A percentile compares a stretch with the other conserved stretches of the same genome.
Conservation (phyloP, 495 filamentous ascomycete species). For the Trichoderma erinaceum region DNA sequence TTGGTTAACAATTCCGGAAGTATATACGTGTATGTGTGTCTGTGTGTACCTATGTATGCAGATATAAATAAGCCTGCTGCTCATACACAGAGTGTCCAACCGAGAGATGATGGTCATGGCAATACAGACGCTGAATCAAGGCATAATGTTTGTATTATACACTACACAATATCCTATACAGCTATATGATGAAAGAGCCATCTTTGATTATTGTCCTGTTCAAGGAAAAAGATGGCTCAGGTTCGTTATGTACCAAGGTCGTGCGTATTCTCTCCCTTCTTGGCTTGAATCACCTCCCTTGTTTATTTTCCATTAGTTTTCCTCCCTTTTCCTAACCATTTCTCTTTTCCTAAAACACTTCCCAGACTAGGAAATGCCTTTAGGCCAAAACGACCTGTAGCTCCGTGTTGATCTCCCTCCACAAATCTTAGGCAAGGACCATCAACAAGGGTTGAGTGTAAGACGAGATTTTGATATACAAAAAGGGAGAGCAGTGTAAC, state of each 20-base stretch:
- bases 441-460: too few relatives aligned
- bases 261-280: neutral
- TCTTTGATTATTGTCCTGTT: neutral
- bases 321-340: neutral
- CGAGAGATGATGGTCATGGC: neutral
- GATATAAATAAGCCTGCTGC: too few relatives aligned
- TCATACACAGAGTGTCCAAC: neutral
- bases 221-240: conserved; percentile 4
- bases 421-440: neutral
- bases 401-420: neutral
- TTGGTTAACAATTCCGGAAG: neutral
- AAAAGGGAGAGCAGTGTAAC: neutral
- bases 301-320: neutral
- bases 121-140: neutral
- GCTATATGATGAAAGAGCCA: conserved; percentile 5
- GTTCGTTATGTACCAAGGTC: conserved; percentile 6
- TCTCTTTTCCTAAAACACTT: neutral
- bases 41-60: too few relatives aligned
- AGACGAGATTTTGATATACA: too few relatives aligned
- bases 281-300: neutral
- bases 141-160: conserved; percentile 11
- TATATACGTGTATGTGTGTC: too few relatives aligned
- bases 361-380: too few relatives aligned
- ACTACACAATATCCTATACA: conserved; percentile 12
- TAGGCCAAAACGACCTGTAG: too few relatives aligned